Percentiles rank a stretch among this genome's conserved stretches.
Conservation (phyloP, 2,329 filamentous ascomycete species). For the Fusarium subtropicale region DNA sequence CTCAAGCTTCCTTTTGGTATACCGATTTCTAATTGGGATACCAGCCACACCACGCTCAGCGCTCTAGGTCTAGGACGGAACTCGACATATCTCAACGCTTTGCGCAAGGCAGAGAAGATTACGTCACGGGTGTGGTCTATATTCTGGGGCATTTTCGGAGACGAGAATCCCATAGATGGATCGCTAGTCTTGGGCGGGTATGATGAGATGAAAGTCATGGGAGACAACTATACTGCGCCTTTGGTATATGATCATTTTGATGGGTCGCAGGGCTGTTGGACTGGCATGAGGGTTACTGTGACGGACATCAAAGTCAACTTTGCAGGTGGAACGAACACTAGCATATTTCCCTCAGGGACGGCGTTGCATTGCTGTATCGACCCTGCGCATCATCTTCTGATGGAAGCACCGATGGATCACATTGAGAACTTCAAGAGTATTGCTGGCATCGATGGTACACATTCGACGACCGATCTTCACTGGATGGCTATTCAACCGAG, state of each 20-base stretch:
- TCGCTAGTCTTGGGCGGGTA: conserved; percentile 51
- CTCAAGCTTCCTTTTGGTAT: conserved; percentile 44
- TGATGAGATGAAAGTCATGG: conserved; percentile 49
- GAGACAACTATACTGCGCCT: conserved; percentile 46
- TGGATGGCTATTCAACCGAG: conserved; percentile 34
- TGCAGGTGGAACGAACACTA: conserved; percentile 42
- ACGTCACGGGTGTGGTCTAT: conserved; percentile 51
- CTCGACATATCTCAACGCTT: conserved; percentile 48
- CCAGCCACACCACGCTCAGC: conserved; percentile 46
- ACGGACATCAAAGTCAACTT: conserved; percentile 47
- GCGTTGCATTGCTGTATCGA: conserved; percentile 47
- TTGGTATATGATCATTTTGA: conserved; percentile 34
- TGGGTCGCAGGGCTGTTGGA: conserved; percentile 34
- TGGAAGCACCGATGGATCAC: conserved; percentile 44
- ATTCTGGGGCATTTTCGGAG: conserved; percentile 52
- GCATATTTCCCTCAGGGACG: conserved; percentile 45
- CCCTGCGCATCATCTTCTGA: conserved; percentile 48
- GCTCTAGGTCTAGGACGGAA: conserved; percentile 48
- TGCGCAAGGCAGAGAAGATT: conserved; percentile 41
- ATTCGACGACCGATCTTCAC: conserved; percentile 30
- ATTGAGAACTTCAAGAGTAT: conserved; percentile 38
- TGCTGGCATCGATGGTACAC: not conserved
- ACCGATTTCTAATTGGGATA: conserved; percentile 45
- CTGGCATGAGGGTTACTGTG: conserved; percentile 41
- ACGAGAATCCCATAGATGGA: conserved; percentile 46